Evolutionary conservation across 768 basidiomycete genomes (phyloP).

Genomic region (Asterophora parasitica): DNA sequence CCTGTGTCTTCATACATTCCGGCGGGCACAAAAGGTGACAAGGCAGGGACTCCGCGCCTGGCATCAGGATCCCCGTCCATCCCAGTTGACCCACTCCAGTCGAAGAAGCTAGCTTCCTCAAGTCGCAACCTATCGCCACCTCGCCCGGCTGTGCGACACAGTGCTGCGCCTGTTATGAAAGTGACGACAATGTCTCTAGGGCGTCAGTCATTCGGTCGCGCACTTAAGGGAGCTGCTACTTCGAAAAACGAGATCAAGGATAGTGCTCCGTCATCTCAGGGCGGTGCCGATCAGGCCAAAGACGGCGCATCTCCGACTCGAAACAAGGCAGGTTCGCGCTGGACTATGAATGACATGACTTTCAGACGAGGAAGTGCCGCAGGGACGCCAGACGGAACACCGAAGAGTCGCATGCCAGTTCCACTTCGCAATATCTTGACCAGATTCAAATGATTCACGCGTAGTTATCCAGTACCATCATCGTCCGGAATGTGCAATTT

Average conservation of each 20-base stretch:
- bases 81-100: not conserved
- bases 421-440: conserved; percentile 44
- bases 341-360: conserved; percentile 31
- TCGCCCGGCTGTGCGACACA: conserved; percentile 8
- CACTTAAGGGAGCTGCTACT: conserved; percentile 17
- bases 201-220: conserved; percentile 30
- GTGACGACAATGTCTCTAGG: conserved; percentile 19
- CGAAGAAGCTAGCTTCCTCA: conserved; percentile 2
- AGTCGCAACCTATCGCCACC: conserved; percentile 8
- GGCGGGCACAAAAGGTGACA: not conserved
- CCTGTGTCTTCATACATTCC: not conserved
- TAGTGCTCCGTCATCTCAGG: conserved; percentile 11
- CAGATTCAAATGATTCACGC: conserved; percentile 34
- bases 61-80: conserved; percentile 6
- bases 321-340: conserved; percentile 19
- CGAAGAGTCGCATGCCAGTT: conserved; percentile 40
- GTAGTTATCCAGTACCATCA: too few relatives aligned
- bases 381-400: conserved; percentile 14
- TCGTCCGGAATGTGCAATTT: too few relatives aligned
- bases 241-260: conserved; percentile 17
- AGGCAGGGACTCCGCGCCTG: not conserved
- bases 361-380: conserved; percentile 24
- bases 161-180: conserved; percentile 9
- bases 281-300: conserved; percentile 12
- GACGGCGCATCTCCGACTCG: conserved; percentile 11